Base-by-base conservation (phyloP, 2,329 filamentous ascomycete species). In the Sporothrix humicola region DNA sequence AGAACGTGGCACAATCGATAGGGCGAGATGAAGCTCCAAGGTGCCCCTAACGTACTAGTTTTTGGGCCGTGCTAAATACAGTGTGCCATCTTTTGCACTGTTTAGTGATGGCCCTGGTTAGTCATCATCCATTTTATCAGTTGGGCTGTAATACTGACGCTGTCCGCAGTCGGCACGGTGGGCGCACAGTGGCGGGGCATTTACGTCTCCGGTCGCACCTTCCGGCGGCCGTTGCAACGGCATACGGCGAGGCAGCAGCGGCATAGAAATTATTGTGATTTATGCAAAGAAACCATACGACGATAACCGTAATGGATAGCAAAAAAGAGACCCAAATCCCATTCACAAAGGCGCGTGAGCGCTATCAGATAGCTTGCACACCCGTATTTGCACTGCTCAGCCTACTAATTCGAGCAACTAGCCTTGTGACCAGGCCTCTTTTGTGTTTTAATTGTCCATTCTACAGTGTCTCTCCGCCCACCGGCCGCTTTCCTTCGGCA, bases 401-500 rank as follows among this genome's bases (percentile, higher is more conserved):
- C 20, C 63, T 50, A 26, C 42, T 17, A 46, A 56, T 56, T 54
- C 52, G 13, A 65, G 61, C 20, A 65, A 65, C 37, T 56, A 46
- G 52, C 68, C 68, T 58, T 46, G 68, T 70, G 68, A 70, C 68
- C 68, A 65, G 37, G 59, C 59, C n/a, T 20, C 20, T 17, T 31
- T n/a, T 31, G 17, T 23, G 17, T 17, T 17, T 23, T 5, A 37
- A 37, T 37, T 37, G 31, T 7, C 31, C 31, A 37, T 37, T 54
- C 17, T 37, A 17, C 17, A 56, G 37, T 20, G 69, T 31, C 12
- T 37, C 52, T 42, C 71, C 56, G 54, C 65, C 54, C 72, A 61
- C 48, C 56, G 59, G 69, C 73, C 77, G 77, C 76, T 77, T 78
- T 78, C 74, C 77, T 77, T 78, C 77, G 77, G 77, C 77, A 77